Evolutionary conservation across 2,329 filamentous ascomycete genomes (phyloP).

Genomic region (Fusarium illudens): DNA sequence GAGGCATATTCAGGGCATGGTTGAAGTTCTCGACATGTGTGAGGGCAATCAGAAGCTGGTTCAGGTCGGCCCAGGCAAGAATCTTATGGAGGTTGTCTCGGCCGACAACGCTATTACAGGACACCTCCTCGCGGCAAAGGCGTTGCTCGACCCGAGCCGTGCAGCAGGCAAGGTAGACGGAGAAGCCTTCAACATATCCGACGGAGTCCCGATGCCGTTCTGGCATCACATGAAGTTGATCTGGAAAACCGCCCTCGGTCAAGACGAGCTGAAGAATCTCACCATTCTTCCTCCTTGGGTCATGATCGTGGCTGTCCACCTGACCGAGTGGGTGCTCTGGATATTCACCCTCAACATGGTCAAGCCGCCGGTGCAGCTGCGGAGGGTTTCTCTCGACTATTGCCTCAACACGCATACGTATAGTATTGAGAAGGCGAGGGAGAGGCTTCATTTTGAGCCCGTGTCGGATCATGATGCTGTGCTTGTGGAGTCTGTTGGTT

Average conservation of each 20-base stretch:
- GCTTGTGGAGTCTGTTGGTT: slow-evolving; percentile 2
- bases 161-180: slow-evolving; percentile 40
- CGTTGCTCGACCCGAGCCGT: slow-evolving; percentile 27
- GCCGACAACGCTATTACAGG: slow-evolving; percentile 39
- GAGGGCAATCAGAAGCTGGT: slow-evolving; percentile 46
- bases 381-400: slow-evolving; percentile 36
- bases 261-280: slow-evolving; percentile 4
- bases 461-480: slow-evolving; percentile 25
- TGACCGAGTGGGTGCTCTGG: slow-evolving; percentile 36
- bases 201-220: slow-evolving; percentile 44
- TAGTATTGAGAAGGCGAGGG: slow-evolving; percentile 18
- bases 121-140: slow-evolving; percentile 43
- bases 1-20: slow-evolving; percentile 41
- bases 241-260: slow-evolving; percentile 34
- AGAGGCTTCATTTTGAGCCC: slow-evolving; percentile 5
- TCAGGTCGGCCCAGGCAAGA: slow-evolving; percentile 39
- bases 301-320: slow-evolving; percentile 20
- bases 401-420: slow-evolving; percentile 25
- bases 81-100: slow-evolving; percentile 42
- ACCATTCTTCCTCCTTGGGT: slow-evolving; percentile 40
- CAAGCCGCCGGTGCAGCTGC: slow-evolving; percentile 35
- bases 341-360: slow-evolving; percentile 38
- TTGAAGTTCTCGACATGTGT: slow-evolving; percentile 45
- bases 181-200: slow-evolving; percentile 49
- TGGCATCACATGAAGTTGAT: slow-evolving; percentile 44